Evolutionary conservation across 2,329 filamentous ascomycete species (phyloP).

Genomic region (Teratosphaeria epicoccoides): DNA sequence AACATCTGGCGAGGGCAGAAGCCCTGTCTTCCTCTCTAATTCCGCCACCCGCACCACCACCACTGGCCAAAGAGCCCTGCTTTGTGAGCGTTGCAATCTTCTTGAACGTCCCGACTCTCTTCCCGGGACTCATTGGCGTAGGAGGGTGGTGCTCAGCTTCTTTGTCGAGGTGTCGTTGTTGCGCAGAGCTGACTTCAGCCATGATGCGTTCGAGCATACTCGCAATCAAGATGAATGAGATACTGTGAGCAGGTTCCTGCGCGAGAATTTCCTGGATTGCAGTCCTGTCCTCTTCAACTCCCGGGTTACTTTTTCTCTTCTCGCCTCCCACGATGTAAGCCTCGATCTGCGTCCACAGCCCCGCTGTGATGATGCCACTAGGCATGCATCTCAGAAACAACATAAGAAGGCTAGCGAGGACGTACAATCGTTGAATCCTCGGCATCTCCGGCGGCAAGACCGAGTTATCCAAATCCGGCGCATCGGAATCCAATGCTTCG

Average conservation of each 20-base stretch:
- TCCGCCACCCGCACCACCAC: constrained; percentile 24
- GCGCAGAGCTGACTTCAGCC: constrained; percentile 38
- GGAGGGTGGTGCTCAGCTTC: constrained; percentile 10
- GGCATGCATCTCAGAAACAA: constrained; percentile 63
- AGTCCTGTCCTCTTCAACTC: constrained; percentile 46
- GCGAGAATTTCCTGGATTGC: constrained; percentile 65
- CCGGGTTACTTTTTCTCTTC: constrained; percentile 32
- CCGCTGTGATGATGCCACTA: constrained; percentile 65
- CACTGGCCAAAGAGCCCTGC: constrained; percentile 19
- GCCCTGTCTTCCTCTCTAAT: constrained; percentile 41
- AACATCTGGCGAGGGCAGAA: constrained; percentile 50
- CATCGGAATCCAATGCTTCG: constrained; percentile 64
- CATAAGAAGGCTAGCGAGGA: constrained; percentile 59
- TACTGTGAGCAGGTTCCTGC: constrained; percentile 61
- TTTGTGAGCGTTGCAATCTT: constrained; percentile 31
- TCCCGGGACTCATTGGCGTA: constrained; percentile 21
- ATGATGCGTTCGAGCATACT: constrained; percentile 58
- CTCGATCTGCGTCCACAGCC: constrained; percentile 62
- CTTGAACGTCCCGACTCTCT: constrained; percentile 20
- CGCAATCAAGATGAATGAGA: constrained; percentile 78
- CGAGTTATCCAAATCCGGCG: constrained; percentile 43
- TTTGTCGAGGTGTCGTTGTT: constrained; percentile 7
- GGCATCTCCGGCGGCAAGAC: constrained; percentile 54
- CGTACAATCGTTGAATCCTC: constrained; percentile 60
- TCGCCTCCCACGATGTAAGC: constrained; percentile 42